Evolutionary conservation across 2,329 filamentous ascomycete genomes (phyloP), one percentile per base, ranked within the genome.

Genomic region (Geosmithia flava): DNA sequence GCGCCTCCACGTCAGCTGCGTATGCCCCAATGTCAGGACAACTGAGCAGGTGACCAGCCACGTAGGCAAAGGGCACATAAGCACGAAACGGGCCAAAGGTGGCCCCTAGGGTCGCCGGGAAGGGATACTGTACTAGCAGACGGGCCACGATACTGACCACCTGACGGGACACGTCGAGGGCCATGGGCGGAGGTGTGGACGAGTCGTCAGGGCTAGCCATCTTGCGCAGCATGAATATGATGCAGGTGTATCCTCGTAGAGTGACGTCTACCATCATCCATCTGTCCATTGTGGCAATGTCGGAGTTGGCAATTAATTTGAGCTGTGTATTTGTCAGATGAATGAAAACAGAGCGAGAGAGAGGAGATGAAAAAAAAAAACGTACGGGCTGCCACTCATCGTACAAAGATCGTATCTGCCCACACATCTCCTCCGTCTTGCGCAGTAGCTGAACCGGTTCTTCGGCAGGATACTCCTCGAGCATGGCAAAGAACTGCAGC

Each of bases 211-310:
- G 54, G 7, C 58, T 50, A 19, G 53, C 52, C 8, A 52, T 56
- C 45, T 62, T 63, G 44, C 61, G 57, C 19, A 62, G 59, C 59
- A 63, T 63, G 51, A 61, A 63, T 27, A 63, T 57, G 45, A 62
- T 56, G 47, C 54, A 58, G 3, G 58, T 61, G 42, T 60, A 61
- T 1, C 59, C 58, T 0, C 57, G 59, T 5, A 63, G 48, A 5
- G 58, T 51, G n/a, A 59, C 52, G 20, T 63, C 61, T 11, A 50
- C 53, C 1, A 61, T 52, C 3, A 54, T 49, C 60, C 60, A 63
- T 0, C 55, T 49, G 2, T 62, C 55, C 11, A 53, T 48, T n/a
- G 54, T 52, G 7, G 52, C 55, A 1, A 53, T 46, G 5, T 53
- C 50, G 2, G 51, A 49, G 15, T 49, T 48, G 8, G 51, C 52